Evolutionary conservation across 1,284 basidiomycete genomes (phyloP).

Genomic region (Rhodotorula sp.): DNA sequence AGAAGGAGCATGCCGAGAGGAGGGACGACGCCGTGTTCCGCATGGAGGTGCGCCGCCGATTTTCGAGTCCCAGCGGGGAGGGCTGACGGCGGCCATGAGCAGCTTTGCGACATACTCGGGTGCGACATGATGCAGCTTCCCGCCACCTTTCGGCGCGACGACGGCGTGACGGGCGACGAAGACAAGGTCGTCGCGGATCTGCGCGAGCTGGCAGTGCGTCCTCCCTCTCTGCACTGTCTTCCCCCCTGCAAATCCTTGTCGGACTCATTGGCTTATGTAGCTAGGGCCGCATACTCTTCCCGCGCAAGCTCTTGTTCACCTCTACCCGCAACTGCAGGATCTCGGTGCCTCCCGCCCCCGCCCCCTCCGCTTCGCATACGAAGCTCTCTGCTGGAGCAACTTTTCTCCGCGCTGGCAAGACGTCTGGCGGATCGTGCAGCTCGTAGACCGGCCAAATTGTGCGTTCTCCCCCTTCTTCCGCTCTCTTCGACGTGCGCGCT

Average conservation of each 20-base stretch:
- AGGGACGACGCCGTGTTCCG: constrained; percentile 26
- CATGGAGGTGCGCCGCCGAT: constrained; percentile 18
- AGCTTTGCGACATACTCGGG: constrained; percentile 27
- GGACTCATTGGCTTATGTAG: too few species aligned
- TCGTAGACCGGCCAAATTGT: constrained; percentile 34
- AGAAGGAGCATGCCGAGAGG: constrained; percentile 19
- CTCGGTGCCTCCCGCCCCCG: constrained; percentile 13
- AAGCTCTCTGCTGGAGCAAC: constrained; percentile 34
- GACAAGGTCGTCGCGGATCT: constrained; percentile 25
- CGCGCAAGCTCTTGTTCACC: background rate
- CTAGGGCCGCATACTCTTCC: background rate
- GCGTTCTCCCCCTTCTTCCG: background rate
- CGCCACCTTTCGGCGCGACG: constrained; percentile 27
- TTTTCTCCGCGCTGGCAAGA: constrained; percentile 28
- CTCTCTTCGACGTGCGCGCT: background rate
- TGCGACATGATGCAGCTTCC: constrained; percentile 33
- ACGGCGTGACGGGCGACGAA: constrained; percentile 24
- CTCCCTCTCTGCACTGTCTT: background rate
- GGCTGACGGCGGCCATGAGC: too few species aligned
- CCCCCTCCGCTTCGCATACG: constrained; percentile 37
- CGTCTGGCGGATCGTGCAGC: constrained; percentile 23
- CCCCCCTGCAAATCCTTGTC: too few species aligned
- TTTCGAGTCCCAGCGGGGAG: too few species aligned
- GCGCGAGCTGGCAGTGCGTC: constrained; percentile 20
- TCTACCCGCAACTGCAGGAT: constrained; percentile 20